Conservation (phyloP, 176 grass and related monocot species). For the Otatea glauca region DNA sequence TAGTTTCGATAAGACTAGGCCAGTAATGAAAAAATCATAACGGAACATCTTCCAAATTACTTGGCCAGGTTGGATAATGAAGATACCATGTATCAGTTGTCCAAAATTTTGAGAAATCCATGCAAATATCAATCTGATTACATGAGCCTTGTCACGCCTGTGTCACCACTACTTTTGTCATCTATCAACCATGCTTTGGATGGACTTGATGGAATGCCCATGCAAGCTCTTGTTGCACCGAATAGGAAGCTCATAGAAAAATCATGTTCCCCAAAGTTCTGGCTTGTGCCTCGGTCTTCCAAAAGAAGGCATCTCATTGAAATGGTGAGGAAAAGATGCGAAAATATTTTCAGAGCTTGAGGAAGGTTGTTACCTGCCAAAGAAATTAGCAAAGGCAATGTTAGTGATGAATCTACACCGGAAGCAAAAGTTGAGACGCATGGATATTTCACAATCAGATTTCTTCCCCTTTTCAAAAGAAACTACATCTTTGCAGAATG, state of each 20-base stretch:
- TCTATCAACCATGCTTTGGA: conserved; percentile 33
- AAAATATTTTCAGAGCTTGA: conserved; percentile 29
- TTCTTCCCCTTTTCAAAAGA: conserved; percentile 44
- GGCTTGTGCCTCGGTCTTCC: background rate
- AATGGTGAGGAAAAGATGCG: conserved; percentile 4
- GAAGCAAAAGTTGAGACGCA: conserved; percentile 32
- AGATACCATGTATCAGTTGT: background rate
- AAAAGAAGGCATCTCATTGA: background rate
- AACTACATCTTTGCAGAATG: conserved; percentile 43
- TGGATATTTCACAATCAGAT: conserved; percentile 46
- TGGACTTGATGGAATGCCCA: conserved; percentile 2
- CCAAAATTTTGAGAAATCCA: conserved; percentile 4
- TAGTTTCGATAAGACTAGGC: background rate
- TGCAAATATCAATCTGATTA: conserved; percentile 29
- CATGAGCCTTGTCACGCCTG: conserved; percentile 4
- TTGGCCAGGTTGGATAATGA: conserved; percentile 21
- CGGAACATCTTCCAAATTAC: conserved; percentile 21
- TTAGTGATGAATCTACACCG: conserved; percentile 40
- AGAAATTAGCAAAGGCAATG: conserved; percentile 45
- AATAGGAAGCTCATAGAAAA: conserved; percentile 29
- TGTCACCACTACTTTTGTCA: conserved; percentile 23
- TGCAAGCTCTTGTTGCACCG: conserved; percentile 39
- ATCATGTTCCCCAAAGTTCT: conserved; percentile 25
- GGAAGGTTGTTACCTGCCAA: conserved; percentile 42
- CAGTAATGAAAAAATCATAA: conserved; percentile 25